A percentile compares a stretch with the other conserved stretches of the same genome.
phyloP scores from a whole-genome alignment of 2,329 filamentous ascomycete genomes.

The Sclerotinia minor region DNA sequence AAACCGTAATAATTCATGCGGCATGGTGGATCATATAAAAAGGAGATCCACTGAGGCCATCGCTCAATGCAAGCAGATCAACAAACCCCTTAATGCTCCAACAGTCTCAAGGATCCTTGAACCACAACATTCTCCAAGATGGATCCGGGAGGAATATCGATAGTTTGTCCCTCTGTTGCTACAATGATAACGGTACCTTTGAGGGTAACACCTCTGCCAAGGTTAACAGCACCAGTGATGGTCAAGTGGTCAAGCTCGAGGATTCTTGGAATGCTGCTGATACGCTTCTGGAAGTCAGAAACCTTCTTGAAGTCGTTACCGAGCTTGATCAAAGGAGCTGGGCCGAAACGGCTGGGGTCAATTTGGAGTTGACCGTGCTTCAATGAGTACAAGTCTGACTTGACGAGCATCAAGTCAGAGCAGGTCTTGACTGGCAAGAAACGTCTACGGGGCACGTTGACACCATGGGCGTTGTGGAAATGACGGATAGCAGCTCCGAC shows the following conservation, averaged over 20 bases:
- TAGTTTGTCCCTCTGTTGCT: slow-evolving; percentile 94
- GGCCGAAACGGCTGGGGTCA: slow-evolving; percentile 93
- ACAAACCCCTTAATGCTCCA: slow-evolving; percentile 57
- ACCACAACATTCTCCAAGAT: slow-evolving; percentile 99
- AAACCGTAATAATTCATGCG: not conserved
- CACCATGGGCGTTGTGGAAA: slow-evolving; percentile 97
- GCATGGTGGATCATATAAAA: slow-evolving; percentile 16
- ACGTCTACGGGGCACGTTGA: slow-evolving; percentile 94
- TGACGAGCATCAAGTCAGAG: slow-evolving; percentile 99
- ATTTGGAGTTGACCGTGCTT: slow-evolving; percentile 98
- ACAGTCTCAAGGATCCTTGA: slow-evolving; percentile 83
- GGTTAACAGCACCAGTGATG: slow-evolving; percentile 95
- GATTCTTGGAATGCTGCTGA: slow-evolving; percentile 85
- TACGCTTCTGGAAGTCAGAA: slow-evolving; percentile 89
- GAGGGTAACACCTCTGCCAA: slow-evolving; percentile 90
- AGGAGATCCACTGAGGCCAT: slow-evolving; percentile 22
- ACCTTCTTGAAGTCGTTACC: slow-evolving; percentile 99
- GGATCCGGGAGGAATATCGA: slow-evolving; percentile 94
- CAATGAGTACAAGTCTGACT: slow-evolving; percentile 97
- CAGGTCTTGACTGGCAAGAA: slow-evolving; percentile 99
- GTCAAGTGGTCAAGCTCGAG: slow-evolving; percentile 93
- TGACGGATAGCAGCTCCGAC: slow-evolving; percentile 98
- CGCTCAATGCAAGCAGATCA: slow-evolving; percentile 19
- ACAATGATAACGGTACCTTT: slow-evolving; percentile 99
- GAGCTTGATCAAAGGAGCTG: slow-evolving; percentile 97